These are phyloP conservation scores for Cercophora sp. DNA, from an alignment of 495 filamentous ascomycete genomes.

Conservation along the genomic window DNA sequence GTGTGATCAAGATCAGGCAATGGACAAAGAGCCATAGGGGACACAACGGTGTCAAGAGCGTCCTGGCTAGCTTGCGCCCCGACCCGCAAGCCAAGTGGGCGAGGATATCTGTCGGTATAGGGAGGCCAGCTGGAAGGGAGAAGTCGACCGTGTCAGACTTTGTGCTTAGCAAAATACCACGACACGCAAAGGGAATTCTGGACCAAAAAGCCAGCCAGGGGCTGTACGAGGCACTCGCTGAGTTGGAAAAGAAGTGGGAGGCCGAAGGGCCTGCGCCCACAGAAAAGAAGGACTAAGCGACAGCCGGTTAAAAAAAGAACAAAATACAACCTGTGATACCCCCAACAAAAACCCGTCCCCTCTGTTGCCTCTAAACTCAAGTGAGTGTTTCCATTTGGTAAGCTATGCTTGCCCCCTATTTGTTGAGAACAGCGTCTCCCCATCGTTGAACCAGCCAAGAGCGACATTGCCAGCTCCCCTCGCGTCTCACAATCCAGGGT, in stretches of 20 bases:
- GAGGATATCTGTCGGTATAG: conserved; percentile 67
- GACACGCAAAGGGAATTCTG: conserved; percentile 41
- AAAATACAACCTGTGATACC: not conserved
- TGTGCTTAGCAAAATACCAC: conserved; percentile 62
- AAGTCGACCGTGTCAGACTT: conserved; percentile 57
- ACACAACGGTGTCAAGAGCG: conserved; percentile 76
- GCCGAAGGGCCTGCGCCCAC: not conserved
- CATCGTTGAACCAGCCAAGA: too few relatives aligned
- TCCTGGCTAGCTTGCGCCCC: conserved; percentile 45
- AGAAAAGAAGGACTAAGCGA: not conserved
- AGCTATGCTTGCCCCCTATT: not conserved
- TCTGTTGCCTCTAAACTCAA: not conserved
- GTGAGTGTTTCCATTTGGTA: not conserved
- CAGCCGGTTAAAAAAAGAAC: not conserved
- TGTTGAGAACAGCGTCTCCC: too few relatives aligned
- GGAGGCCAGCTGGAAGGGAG: conserved; percentile 58
- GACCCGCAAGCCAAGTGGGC: conserved; percentile 28
- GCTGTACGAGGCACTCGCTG: conserved; percentile 47
- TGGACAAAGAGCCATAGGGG: conserved; percentile 63
- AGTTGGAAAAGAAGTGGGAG: conserved; percentile 42
- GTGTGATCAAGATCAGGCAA: conserved; percentile 54
- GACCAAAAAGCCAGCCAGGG: conserved; percentile 47
- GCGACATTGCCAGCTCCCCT: too few relatives aligned
- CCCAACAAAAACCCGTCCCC: too few relatives aligned
- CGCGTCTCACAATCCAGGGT: too few relatives aligned